Evolutionary conservation across 768 basidiomycete species (phyloP).

Genomic region (Leccinellum luteum): DNA sequence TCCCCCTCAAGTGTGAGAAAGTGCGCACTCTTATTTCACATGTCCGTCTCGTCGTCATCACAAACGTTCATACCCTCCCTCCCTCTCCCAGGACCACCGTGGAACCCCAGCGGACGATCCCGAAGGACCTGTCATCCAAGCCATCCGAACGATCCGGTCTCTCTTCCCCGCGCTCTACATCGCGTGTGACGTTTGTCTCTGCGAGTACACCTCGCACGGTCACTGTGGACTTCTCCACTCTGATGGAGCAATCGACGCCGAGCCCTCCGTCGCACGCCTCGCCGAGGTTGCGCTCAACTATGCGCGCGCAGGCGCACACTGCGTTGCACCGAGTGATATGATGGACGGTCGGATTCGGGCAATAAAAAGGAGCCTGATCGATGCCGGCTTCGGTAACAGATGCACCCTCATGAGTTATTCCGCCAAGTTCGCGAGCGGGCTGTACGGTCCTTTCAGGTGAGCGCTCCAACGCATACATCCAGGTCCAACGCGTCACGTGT

Average conservation of each 20-base stretch:
- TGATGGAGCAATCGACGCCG: slow-evolving; percentile 76
- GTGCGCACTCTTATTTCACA: slow-evolving; percentile 36
- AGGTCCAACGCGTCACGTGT: not conserved
- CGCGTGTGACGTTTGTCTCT: slow-evolving; percentile 96
- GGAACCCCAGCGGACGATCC: slow-evolving; percentile 92
- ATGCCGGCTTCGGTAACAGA: slow-evolving; percentile 79
- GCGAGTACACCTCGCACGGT: slow-evolving; percentile 98
- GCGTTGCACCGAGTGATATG: slow-evolving; percentile 99
- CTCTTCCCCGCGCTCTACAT: slow-evolving; percentile 87
- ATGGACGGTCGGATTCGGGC: slow-evolving; percentile 94
- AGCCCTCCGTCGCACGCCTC: slow-evolving; percentile 80
- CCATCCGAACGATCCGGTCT: slow-evolving; percentile 72
- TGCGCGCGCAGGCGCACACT: slow-evolving; percentile 93
- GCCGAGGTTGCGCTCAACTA: slow-evolving; percentile 91
- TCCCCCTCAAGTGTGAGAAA: slow-evolving; percentile 78
- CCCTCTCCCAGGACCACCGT: slow-evolving; percentile 56
- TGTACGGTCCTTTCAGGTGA: slow-evolving; percentile 96
- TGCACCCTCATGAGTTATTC: slow-evolving; percentile 96
- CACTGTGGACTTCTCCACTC: slow-evolving; percentile 83
- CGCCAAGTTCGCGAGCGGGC: slow-evolving; percentile 92
- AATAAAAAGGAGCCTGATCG: slow-evolving; percentile 85
- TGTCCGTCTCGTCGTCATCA: not conserved
- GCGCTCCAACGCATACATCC: slow-evolving; percentile 15
- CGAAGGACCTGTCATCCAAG: slow-evolving; percentile 88
- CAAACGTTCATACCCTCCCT: not conserved